Percentiles rank a stretch among this genome's conserved stretches.
These are phyloP conservation scores for Daucus carota DNA, from an alignment of 129 eudicot genomes.

Conservation along the genomic window DNA sequence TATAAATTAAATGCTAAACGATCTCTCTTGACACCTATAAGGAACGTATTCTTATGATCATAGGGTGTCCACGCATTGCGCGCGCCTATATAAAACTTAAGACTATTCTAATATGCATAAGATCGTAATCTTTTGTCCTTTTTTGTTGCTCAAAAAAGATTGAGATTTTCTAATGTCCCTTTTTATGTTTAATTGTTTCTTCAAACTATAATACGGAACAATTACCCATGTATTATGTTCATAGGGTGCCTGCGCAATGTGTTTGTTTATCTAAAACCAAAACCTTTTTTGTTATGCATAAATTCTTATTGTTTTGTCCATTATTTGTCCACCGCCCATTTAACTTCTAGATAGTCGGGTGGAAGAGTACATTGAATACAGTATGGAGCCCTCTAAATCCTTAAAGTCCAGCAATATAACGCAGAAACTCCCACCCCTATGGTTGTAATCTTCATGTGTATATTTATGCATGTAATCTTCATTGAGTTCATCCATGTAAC, in stretches of 20 bases:
- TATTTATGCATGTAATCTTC: too few species aligned
- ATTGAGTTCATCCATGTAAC: too few species aligned
- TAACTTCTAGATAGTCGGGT: background rate
- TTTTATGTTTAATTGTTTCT: too few species aligned
- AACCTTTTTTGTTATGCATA: background rate
- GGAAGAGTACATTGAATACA: background rate
- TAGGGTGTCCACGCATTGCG: background rate
- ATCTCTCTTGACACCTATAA: background rate
- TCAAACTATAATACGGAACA: background rate
- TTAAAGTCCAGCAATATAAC: too few species aligned
- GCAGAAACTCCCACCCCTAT: too few species aligned
- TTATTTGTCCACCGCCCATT: background rate
- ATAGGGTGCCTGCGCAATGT: background rate
- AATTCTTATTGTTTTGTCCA: background rate
- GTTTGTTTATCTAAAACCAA: background rate
- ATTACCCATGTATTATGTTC: background rate
- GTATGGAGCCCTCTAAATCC: background rate
- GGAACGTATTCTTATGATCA: background rate
- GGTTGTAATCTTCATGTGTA: too few species aligned
- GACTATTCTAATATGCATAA: background rate
- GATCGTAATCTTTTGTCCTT: background rate
- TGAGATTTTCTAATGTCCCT: too few species aligned
- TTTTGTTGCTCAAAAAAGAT: background rate
- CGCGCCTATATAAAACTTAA: background rate
- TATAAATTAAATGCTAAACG: too few species aligned